Evolutionary conservation across 768 basidiomycete species (phyloP).

Genomic region (Macrolepiota dolichaula): DNA sequence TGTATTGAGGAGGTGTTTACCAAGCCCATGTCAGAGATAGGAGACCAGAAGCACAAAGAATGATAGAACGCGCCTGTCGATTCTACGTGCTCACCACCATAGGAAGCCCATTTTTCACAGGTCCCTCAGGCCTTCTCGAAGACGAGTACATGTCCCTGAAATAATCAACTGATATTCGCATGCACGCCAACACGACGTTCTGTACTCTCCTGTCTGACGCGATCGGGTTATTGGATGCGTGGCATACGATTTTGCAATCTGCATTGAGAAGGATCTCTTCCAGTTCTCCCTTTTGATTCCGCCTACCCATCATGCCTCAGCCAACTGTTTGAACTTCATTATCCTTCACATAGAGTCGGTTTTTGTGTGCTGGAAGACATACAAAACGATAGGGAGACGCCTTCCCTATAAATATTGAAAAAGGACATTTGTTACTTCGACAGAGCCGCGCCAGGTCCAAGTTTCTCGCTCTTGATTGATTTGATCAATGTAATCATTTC

Average conservation of each 20-base stretch:
- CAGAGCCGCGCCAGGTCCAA: too few relatives aligned
- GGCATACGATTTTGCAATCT: constrained; percentile 20
- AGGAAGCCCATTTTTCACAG: constrained; percentile 18
- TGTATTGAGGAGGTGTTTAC: constrained; percentile 19
- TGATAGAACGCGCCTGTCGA: constrained; percentile 17
- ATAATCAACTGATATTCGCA: constrained; percentile 15
- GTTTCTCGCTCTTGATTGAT: too few relatives aligned
- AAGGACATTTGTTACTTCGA: too few relatives aligned
- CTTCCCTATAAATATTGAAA: too few relatives aligned
- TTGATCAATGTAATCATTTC: too few relatives aligned
- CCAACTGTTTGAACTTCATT: too few relatives aligned
- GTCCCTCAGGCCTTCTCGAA: constrained; percentile 20
- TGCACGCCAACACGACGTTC: constrained; percentile 11
- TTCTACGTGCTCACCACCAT: constrained; percentile 22
- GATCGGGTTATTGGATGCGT: constrained; percentile 21
- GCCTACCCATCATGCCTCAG: too few relatives aligned
- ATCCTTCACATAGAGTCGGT: too few relatives aligned
- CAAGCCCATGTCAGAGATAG: constrained; percentile 6
- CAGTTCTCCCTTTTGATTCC: too few relatives aligned
- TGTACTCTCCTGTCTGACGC: constrained; percentile 18
- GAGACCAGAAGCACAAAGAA: constrained; percentile 7
- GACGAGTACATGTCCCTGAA: constrained; percentile 16
- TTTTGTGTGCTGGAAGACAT: too few relatives aligned
- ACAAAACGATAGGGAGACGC: too few relatives aligned
- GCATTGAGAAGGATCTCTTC: constrained; percentile 22